Evolutionary conservation across 2,329 filamentous ascomycete species (phyloP).

Genomic region (Graphium sp.): DNA sequence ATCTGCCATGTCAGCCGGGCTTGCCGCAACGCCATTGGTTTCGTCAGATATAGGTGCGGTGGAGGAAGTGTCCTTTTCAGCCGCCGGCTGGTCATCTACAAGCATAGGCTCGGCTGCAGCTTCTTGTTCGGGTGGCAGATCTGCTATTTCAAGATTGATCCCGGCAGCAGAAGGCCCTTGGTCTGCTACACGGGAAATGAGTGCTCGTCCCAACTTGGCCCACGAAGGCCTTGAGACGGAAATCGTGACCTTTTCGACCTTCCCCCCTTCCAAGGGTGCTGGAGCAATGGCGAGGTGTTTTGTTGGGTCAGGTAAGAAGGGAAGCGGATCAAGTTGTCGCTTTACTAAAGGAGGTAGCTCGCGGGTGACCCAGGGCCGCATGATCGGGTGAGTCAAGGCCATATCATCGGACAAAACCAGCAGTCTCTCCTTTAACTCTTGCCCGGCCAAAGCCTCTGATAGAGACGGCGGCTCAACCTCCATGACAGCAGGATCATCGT

Average conservation of each 20-base stretch:
- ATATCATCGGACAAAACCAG: conserved; percentile 35
- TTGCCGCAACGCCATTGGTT: too few relatives aligned
- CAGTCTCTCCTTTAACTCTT: conserved; percentile 40
- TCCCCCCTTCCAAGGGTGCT: background rate
- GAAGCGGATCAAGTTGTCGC: conserved; percentile 42
- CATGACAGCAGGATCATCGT: conserved; percentile 45
- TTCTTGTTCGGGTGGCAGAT: conserved; percentile 7
- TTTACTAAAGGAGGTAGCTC: conserved; percentile 31
- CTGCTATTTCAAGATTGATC: background rate
- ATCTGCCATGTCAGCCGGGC: too few relatives aligned
- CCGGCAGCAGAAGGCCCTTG: conserved; percentile 1
- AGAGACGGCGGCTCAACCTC: conserved; percentile 47
- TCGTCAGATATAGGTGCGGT: background rate
- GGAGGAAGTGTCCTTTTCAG: background rate
- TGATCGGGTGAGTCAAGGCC: conserved; percentile 40
- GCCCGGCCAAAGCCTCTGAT: conserved; percentile 45
- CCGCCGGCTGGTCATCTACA: background rate
- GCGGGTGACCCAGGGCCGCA: conserved; percentile 37
- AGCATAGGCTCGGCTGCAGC: too few relatives aligned
- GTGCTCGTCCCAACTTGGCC: conserved; percentile 2
- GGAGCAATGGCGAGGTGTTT: conserved; percentile 11
- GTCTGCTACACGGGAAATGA: background rate
- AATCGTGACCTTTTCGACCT: background rate
- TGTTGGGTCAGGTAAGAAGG: conserved; percentile 40
- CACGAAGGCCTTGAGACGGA: conserved; percentile 1